Evolutionary conservation across 371 early-diverging fungal species (phyloP).

Genomic region (Capniomyces stellatus): DNA sequence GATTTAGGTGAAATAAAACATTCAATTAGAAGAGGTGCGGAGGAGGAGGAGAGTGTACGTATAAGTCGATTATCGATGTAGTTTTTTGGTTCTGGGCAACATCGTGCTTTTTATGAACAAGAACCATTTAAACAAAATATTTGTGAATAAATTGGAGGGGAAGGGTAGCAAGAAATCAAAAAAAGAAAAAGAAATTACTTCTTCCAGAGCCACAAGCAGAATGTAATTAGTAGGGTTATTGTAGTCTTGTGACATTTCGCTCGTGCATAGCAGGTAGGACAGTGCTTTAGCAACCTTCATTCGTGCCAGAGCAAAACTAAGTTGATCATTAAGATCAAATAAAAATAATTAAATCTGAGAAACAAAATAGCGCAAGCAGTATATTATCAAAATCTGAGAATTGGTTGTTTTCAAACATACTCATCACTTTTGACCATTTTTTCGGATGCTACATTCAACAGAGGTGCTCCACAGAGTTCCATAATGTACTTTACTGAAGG

Average conservation of each 20-base stretch:
- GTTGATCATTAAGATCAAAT: too few relatives aligned
- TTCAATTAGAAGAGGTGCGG: too few relatives aligned
- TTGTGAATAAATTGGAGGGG: too few relatives aligned
- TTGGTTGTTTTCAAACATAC: background rate
- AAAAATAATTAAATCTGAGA: too few relatives aligned
- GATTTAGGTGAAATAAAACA: background rate
- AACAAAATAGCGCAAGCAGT: background rate
- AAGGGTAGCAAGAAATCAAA: too few relatives aligned
- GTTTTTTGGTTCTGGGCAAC: too few relatives aligned
- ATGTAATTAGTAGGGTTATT: background rate
- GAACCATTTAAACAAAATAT: too few relatives aligned
- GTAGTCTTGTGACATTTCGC: slow-evolving; percentile 1
- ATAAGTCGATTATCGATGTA: too few relatives aligned
- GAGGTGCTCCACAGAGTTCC: background rate
- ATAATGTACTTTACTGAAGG: slow-evolving; percentile 2
- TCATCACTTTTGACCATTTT: background rate
- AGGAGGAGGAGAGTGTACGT: too few relatives aligned
- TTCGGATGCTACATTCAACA: background rate
- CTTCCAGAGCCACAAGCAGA: background rate
- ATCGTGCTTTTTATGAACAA: too few relatives aligned
- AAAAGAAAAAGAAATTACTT: background rate
- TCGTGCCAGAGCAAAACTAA: background rate
- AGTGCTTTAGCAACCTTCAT: slow-evolving; percentile 1
- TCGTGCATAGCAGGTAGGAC: background rate
- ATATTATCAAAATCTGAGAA: background rate